phyloP scores from a whole-genome alignment of 768 basidiomycete genomes.

The Pilatotrama ljubarskyi region DNA sequence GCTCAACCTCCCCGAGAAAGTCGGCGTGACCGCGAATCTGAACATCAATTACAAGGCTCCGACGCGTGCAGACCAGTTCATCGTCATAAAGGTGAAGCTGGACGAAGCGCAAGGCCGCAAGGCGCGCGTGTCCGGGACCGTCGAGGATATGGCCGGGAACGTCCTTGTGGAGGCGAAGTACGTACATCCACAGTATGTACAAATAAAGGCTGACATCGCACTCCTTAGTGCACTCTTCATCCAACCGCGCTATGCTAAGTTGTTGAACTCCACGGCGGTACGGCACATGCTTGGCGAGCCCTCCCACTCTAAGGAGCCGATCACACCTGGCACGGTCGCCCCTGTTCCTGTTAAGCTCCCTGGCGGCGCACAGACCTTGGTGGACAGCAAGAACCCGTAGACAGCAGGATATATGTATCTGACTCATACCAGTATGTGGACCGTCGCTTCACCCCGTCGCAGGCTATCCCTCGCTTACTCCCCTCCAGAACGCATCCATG shows the following conservation, averaged over 20 bases:
- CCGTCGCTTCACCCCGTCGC: neutral
- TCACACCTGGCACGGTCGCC: constrained; percentile 23
- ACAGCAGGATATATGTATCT: neutral
- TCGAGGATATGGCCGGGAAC: constrained; percentile 83
- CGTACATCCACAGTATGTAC: constrained; percentile 29
- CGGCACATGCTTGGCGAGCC: constrained; percentile 69
- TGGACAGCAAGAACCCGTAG: constrained; percentile 13
- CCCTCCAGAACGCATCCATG: too few relatives aligned
- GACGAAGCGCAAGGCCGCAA: constrained; percentile 77
- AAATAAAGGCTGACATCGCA: neutral
- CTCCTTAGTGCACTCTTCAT: constrained; percentile 71
- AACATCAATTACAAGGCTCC: constrained; percentile 83
- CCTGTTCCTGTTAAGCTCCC: constrained; percentile 27
- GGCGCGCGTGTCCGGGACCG: constrained; percentile 61
- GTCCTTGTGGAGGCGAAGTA: constrained; percentile 81
- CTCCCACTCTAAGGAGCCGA: constrained; percentile 22
- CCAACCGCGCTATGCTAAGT: constrained; percentile 84
- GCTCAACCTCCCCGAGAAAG: constrained; percentile 79
- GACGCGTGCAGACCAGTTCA: constrained; percentile 87
- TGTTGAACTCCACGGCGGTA: constrained; percentile 62
- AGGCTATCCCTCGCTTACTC: too few relatives aligned
- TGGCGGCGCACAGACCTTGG: constrained; percentile 16
- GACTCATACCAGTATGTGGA: neutral
- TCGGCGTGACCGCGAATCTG: constrained; percentile 91
- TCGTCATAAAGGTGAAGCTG: constrained; percentile 74